Conservation (phyloP, 2,329 filamentous ascomycete genomes). For the Nannizziopsis arthrosporioides region DNA sequence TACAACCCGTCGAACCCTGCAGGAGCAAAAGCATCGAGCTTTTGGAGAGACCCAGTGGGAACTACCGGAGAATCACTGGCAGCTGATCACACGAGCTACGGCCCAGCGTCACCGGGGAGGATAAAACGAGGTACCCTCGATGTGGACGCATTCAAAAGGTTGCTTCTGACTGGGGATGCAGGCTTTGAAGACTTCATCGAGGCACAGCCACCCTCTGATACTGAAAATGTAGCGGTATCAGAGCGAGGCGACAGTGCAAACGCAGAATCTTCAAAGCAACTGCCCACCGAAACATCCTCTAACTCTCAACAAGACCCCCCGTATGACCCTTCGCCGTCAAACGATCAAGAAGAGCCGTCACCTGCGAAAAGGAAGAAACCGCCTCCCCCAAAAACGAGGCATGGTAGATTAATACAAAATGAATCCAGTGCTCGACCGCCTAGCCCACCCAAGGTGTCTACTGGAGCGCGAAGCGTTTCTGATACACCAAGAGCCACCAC, state of each 20-base stretch:
- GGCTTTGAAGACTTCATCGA: slow-evolving; percentile 21
- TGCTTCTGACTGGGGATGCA: slow-evolving; percentile 62
- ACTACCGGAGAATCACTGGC: background rate
- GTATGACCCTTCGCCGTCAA: background rate
- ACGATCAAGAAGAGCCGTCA: background rate
- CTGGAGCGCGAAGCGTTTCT: slow-evolving; percentile 3
- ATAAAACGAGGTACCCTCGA: slow-evolving; percentile 46
- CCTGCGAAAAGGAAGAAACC: slow-evolving; percentile 47
- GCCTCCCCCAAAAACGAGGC: slow-evolving; percentile 63
- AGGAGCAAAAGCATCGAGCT: background rate
- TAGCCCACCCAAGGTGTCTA: background rate
- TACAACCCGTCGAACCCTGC: background rate
- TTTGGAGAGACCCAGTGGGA: background rate
- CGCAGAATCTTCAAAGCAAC: background rate
- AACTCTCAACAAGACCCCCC: background rate
- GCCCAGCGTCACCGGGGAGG: background rate
- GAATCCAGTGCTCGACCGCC: slow-evolving; percentile 7
- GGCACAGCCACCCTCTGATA: background rate
- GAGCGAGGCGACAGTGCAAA: background rate
- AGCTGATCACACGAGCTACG: background rate
- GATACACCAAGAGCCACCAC: background rate
- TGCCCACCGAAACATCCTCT: background rate
- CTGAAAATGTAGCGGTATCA: background rate
- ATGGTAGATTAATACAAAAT: slow-evolving; percentile 47
- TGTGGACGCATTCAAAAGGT: slow-evolving; percentile 63